phyloP scores from a whole-genome alignment of 495 filamentous ascomycete genomes.

The Penicillium canariense region DNA sequence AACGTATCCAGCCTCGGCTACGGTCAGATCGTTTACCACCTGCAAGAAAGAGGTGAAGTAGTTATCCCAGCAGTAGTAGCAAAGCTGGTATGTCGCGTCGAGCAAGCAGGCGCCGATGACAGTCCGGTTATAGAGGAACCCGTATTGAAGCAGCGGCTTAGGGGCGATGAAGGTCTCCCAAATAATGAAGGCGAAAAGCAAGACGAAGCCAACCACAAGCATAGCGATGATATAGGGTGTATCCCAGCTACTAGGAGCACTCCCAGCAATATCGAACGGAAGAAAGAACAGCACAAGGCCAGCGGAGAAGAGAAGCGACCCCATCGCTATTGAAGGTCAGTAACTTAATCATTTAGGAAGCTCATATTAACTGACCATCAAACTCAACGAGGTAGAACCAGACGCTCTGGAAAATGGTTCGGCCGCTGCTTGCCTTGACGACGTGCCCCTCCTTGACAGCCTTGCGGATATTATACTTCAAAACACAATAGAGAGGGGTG shows the following conservation, averaged over 20 bases:
- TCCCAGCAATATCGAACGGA: constrained; percentile 51
- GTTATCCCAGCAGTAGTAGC: constrained; percentile 47
- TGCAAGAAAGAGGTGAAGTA: constrained; percentile 72
- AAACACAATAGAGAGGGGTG: constrained; percentile 44
- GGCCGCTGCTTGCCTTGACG: constrained; percentile 35
- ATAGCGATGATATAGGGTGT: constrained; percentile 52
- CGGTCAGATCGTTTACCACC: constrained; percentile 62
- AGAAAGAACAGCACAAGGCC: constrained; percentile 60
- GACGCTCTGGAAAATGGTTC: constrained; percentile 36
- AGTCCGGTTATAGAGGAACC: constrained; percentile 57
- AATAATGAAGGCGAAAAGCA: constrained; percentile 52
- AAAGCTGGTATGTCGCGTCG: constrained; percentile 55
- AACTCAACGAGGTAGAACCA: constrained; percentile 54
- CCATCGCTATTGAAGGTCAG: constrained; percentile 31
- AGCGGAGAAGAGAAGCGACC: constrained; percentile 53
- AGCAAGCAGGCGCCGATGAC: constrained; percentile 59
- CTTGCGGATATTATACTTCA: constrained; percentile 51
- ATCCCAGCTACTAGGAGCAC: constrained; percentile 42
- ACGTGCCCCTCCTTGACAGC: constrained; percentile 42
- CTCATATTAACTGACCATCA: constrained; percentile 37
- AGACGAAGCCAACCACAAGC: constrained; percentile 51
- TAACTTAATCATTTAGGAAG: not conserved
- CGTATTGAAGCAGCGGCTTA: constrained; percentile 51
- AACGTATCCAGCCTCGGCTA: constrained; percentile 47
- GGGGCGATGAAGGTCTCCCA: constrained; percentile 56